Base-by-base conservation (phyloP, 768 basidiomycete species). In the Rhodotorula taiwanensis region DNA sequence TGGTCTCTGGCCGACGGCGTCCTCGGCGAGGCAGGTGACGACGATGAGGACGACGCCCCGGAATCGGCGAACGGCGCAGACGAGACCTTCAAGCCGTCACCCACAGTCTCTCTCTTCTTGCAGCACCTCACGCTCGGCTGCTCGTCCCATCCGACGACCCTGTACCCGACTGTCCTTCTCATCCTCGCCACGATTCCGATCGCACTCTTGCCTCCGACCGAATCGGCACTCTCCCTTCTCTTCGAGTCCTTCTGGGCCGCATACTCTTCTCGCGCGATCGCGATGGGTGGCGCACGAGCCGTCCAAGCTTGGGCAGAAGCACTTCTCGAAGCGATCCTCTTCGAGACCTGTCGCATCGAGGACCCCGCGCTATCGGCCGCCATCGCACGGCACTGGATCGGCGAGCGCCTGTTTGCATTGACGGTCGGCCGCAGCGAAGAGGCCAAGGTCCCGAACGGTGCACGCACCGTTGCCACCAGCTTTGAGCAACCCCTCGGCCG, bases 191-290 rank as follows among this genome's bases (percentile, higher is more conserved):
- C 89, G 0, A 81, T 97, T 18, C 87, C 90, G 1, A 74, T 80
- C 10, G 70, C 70, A 62, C 53, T 78, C 27, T 72, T 77, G 30
- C 75, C 78, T 1, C 62, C 75, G 1, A 71, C 73, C 1, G 27
- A 67, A 3, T 33, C 73, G 27, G 74, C 78, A 74, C 54, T 86
- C 5, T 68, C 77, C 5, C 79, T 80, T 33, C 76, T 94, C 47
- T 87, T 90, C 72, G 76, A 79, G 1, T 83, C 88, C 0, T 84
- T 97, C 71, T 95, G 92, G 90, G 81, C 84, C 21, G 90, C 88
- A 0, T 75, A 89, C 2, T 84, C 87, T 55, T 82, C 82, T 10
- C 81, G 83, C 28, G 83, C 86, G 0, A 78, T 88, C 8, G 82
- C 73, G 81, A 81, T 8, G 27, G 58, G 58, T 11, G 80, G 61